Conservation (phyloP, 768 basidiomycete species). For the Serendipita sp. region DNA sequence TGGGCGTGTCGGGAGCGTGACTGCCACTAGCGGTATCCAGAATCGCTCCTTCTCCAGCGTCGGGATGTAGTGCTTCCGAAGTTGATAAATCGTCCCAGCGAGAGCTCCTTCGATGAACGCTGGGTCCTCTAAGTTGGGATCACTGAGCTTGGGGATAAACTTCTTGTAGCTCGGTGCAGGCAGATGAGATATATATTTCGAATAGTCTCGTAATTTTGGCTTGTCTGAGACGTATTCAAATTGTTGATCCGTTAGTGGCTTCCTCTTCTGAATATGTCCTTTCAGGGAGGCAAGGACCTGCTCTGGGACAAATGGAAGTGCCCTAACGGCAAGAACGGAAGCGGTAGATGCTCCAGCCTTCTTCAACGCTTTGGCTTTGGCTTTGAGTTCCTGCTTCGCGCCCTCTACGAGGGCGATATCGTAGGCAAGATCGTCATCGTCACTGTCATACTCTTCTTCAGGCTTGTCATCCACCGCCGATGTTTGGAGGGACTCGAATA, state of each 20-base stretch:
- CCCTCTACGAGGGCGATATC: not conserved
- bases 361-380: not conserved
- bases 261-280: too few relatives aligned
- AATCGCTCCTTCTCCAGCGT: conserved; percentile 21
- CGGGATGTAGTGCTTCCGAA: conserved; percentile 20
- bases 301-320: not conserved
- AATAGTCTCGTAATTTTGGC: not conserved
- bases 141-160: not conserved
- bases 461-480: conserved; percentile 3
- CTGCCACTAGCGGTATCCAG: conserved; percentile 27
- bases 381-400: not conserved
- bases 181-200: not conserved
- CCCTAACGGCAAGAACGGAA: not conserved
- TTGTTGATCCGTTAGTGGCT: not conserved
- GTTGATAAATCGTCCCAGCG: not conserved
- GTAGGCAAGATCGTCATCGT: conserved; percentile 7
- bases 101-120: not conserved
- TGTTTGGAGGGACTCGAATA: not conserved
- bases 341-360: not conserved
- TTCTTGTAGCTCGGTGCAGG: not conserved
- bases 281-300: not conserved
- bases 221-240: not conserved
- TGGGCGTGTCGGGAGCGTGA: conserved; percentile 29
- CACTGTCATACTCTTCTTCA: conserved; percentile 6
- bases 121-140: not conserved